A percentile compares a stretch with the other conserved stretches of the same genome.
phyloP scores from a whole-genome alignment of 2,329 filamentous ascomycete genomes.

The Phyllachora maydis region DNA sequence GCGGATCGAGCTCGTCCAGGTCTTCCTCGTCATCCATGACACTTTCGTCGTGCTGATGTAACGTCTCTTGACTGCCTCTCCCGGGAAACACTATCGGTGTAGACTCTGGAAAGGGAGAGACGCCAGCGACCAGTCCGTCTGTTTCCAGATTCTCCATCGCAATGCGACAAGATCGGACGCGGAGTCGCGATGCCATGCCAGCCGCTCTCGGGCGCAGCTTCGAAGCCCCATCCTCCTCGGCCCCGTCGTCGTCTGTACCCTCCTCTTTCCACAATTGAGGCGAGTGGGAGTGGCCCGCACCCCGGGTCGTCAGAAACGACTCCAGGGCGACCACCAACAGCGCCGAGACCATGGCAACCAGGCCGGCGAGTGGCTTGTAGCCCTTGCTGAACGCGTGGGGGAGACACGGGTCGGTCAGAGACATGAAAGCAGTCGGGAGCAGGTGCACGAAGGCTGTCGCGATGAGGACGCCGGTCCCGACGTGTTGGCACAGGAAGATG shows the following conservation, averaged over 20 bases:
- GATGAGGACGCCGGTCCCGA: slow-evolving; percentile 69
- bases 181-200: slow-evolving; percentile 16
- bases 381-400: slow-evolving; percentile 58
- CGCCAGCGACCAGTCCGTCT: slow-evolving; percentile 34
- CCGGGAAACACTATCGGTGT: slow-evolving; percentile 16
- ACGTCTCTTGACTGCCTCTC: slow-evolving; percentile 7
- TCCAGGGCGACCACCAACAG: slow-evolving; percentile 69
- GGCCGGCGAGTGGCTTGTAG: slow-evolving; percentile 63
- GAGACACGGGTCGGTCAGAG: slow-evolving; percentile 49
- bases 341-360: slow-evolving; percentile 68
- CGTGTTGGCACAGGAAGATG: slow-evolving; percentile 50
- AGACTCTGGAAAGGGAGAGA: slow-evolving; percentile 34
- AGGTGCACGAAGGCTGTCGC: slow-evolving; percentile 72
- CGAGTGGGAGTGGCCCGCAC: slow-evolving; percentile 38
- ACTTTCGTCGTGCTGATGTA: too few species aligned
- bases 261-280: slow-evolving; percentile 30
- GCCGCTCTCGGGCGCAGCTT: slow-evolving; percentile 6
- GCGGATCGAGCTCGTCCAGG: slow-evolving; percentile 33
- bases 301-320: slow-evolving; percentile 64
- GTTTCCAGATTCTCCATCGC: slow-evolving; percentile 28
- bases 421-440: slow-evolving; percentile 45
- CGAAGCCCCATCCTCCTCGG: slow-evolving; percentile 7
- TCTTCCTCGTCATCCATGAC: slow-evolving; percentile 17
- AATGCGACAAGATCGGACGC: slow-evolving; percentile 24
- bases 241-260: slow-evolving; percentile 12